phyloP scores from a whole-genome alignment of 345 rosid genomes.

The Sonneratia alba region DNA sequence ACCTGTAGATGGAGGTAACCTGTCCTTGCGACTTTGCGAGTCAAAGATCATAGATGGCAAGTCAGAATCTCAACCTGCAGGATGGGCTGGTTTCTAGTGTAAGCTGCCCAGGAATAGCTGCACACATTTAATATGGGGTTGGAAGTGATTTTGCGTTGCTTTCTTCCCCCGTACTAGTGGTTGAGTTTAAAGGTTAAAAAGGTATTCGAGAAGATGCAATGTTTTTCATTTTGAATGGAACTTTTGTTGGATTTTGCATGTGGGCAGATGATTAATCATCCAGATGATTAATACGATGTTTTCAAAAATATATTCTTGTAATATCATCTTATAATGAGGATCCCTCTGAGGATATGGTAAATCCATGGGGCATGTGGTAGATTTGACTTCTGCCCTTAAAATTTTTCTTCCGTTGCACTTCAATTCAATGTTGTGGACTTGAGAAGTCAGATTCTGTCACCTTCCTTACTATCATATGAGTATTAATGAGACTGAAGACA shows the following conservation, averaged over 20 bases:
- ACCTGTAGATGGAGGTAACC: constrained; percentile 37
- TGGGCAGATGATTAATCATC: no score
- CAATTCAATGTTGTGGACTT: no score
- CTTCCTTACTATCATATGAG: no score
- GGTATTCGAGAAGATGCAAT: background rate
- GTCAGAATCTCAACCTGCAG: constrained; percentile 70
- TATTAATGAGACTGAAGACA: no score
- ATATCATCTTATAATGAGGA: no score
- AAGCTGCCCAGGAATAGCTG: background rate
- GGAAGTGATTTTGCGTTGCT: background rate
- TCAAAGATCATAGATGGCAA: constrained; percentile 37
- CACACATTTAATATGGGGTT: background rate
- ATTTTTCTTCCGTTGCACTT: no score
- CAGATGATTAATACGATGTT: no score
- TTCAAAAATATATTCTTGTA: no score
- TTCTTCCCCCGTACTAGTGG: background rate
- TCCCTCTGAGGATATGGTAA: no score
- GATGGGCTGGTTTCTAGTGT: constrained; percentile 90
- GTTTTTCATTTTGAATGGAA: background rate
- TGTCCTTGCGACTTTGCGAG: constrained; percentile 30
- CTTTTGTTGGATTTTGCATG: background rate
- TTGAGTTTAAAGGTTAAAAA: background rate
- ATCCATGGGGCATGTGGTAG: no score
- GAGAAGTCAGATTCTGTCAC: no score
- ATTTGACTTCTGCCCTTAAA: no score